Evolutionary conservation across 257 asterid genomes (phyloP).

Genomic region (Ocimum tenuiflorum): DNA sequence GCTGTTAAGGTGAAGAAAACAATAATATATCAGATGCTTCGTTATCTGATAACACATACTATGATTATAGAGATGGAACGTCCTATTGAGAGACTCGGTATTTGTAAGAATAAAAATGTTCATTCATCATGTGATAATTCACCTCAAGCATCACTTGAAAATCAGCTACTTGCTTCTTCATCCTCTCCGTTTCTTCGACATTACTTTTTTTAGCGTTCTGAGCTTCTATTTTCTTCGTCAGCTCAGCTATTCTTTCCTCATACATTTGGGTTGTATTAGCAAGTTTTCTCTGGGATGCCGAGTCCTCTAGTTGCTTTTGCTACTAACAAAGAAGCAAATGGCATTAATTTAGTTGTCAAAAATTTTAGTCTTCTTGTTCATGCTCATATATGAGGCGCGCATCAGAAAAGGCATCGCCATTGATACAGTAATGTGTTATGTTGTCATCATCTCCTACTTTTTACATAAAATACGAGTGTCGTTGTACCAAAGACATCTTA

Average conservation of each 20-base stretch:
- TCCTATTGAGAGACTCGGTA: background rate
- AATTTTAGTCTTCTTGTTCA: background rate
- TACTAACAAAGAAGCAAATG: conserved; percentile 59
- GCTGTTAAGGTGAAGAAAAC: conserved; percentile 27
- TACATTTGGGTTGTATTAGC: conserved; percentile 76
- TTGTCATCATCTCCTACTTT: background rate
- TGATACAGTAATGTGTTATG: background rate
- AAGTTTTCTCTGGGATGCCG: conserved; percentile 52
- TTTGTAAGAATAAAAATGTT: background rate
- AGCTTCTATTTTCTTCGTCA: conserved; percentile 53
- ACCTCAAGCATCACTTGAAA: conserved; percentile 54
- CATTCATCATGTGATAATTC: conserved; percentile 12
- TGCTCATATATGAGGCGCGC: too few species aligned
- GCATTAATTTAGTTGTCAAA: background rate
- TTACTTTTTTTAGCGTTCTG: conserved; percentile 27
- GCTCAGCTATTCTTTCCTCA: conserved; percentile 65
- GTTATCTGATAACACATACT: background rate
- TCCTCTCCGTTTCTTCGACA: conserved; percentile 49
- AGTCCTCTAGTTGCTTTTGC: conserved; percentile 71
- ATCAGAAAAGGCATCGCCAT: too few species aligned
- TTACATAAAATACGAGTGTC: background rate
- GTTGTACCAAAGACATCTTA: background rate
- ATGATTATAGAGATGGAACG: background rate
- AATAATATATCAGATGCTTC: conserved; percentile 18
- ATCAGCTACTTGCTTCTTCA: conserved; percentile 50